Percentiles rank a stretch among this genome's conserved stretches.
Conservation (phyloP, 2,329 filamentous ascomycete genomes). For the Sarocladium oryzae region DNA sequence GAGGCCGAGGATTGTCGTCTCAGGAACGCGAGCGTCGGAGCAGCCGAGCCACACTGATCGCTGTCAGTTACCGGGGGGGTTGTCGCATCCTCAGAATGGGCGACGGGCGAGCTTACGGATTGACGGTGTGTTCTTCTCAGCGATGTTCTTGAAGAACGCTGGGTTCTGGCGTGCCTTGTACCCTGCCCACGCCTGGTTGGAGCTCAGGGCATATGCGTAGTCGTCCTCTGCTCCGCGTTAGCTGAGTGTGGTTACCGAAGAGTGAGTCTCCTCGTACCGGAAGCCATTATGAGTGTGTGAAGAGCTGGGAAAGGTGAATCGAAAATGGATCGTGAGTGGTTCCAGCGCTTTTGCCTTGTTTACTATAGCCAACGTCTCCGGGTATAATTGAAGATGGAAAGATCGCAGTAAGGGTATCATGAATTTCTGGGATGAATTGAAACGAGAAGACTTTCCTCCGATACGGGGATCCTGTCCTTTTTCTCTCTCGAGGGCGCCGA, state of each 20-base stretch:
- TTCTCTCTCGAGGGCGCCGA: background rate
- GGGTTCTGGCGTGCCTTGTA: conserved; percentile 61
- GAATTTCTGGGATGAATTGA: conserved; percentile 3
- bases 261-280: background rate
- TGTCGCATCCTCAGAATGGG: background rate
- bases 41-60: conserved; percentile 72
- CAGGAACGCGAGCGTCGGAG: conserved; percentile 77
- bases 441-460: background rate
- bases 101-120: conserved; percentile 40
- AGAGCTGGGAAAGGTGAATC: background rate
- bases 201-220: conserved; percentile 57
- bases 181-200: conserved; percentile 65
- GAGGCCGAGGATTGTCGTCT: conserved; percentile 72
- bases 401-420: background rate
- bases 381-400: too few species aligned
- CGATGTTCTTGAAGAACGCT: conserved; percentile 62
- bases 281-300: conserved; percentile 2
- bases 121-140: conserved; percentile 58
- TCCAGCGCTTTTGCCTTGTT: too few species aligned
- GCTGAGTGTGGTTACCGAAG: background rate
- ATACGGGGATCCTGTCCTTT: background rate
- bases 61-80: background rate
- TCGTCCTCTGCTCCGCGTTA: conserved; percentile 38
- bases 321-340: background rate
- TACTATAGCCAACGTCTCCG: too few species aligned